Evolutionary conservation across 2,329 filamentous ascomycete species (phyloP), one percentile per base, ranked within the genome.

Genomic region (Talaromyces sp.): DNA sequence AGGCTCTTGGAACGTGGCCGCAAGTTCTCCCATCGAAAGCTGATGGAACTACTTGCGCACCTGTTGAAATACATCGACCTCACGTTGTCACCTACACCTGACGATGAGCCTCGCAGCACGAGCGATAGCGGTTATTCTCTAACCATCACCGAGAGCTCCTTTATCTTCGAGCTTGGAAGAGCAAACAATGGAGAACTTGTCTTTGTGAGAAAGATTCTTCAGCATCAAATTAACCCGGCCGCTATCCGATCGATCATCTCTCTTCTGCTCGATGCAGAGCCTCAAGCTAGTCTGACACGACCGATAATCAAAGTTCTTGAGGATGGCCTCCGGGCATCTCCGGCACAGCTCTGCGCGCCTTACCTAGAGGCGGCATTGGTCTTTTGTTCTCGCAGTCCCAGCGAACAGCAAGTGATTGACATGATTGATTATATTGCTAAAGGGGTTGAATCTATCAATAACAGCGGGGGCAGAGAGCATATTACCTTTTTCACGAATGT

Each of bases 171-270:
- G n/a, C 35, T 70, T 11, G 73, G 73, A 9, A 61, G 62, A 25
- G 72, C 72, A 7, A 61, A 62, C 28, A 67, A 68, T n/a, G 66
- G 65, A 13, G 70, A 73, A 36, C 60, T 77, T 35, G 53, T 70
- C 11, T 40, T 76, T 54, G 69, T 87, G 22, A 84, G 85, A 66
- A 89, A 88, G 67, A 76, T 91, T 25, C 76, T 91, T 28, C 75
- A 77, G 19, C 77, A 88, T 51, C 80, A 86, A 61, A 82, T 86
- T 65, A 85, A 84, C 56, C 70, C 72, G 0, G 62, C 67, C 1
- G 75, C 77, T 2, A 84, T 81, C 1, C 76, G 81, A 52, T 74
- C 72, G 11, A 87, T 91, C 54, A 68, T 91, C 51, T 72, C 71
- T 37, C 75, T 78, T 3, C 76, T 91, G 36, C 72, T 89, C 41